phyloP scores from a whole-genome alignment of 495 filamentous ascomycete species.

The Lasiosphaeria miniovina region DNA sequence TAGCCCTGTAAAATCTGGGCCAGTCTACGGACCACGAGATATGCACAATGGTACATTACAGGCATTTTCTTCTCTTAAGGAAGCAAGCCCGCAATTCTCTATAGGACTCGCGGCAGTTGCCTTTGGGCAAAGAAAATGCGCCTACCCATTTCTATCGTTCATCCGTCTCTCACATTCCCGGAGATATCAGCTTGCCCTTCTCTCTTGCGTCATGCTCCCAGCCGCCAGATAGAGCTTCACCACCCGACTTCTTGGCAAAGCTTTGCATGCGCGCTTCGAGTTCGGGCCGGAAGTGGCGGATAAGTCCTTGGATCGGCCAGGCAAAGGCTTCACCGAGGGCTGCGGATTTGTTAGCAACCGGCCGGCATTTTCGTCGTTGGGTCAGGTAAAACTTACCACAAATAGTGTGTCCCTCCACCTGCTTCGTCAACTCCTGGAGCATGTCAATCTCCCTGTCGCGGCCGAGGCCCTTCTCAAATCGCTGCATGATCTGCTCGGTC shows the following conservation, averaged over 20 bases:
- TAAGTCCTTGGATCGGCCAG: slow-evolving; percentile 96
- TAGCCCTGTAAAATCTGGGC: neutral
- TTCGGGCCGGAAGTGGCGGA: slow-evolving; percentile 95
- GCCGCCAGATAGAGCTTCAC: slow-evolving; percentile 75
- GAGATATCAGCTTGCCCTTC: slow-evolving; percentile 80
- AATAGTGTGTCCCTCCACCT: slow-evolving; percentile 98
- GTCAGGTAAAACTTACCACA: slow-evolving; percentile 59
- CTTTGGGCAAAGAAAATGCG: no score
- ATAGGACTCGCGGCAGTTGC: neutral
- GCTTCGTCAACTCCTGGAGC: slow-evolving; percentile 98
- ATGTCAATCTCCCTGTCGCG: slow-evolving; percentile 95
- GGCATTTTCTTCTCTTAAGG: neutral
- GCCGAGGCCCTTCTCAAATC: slow-evolving; percentile 87
- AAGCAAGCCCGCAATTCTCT: neutral
- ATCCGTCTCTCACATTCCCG: slow-evolving; percentile 64
- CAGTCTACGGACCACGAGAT: slow-evolving; percentile 4
- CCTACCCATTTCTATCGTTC: no score
- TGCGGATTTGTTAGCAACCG: slow-evolving; percentile 18
- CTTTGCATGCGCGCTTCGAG: slow-evolving; percentile 82
- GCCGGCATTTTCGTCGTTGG: no score
- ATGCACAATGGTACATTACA: slow-evolving; percentile 11
- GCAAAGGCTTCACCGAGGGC: slow-evolving; percentile 95
- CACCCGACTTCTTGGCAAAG: slow-evolving; percentile 65
- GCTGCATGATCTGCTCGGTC: slow-evolving; percentile 97
- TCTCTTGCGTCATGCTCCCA: slow-evolving; percentile 74